phyloP scores from a whole-genome alignment of 805 yeast species.

The Zygotorulaspora danielsina region DNA sequence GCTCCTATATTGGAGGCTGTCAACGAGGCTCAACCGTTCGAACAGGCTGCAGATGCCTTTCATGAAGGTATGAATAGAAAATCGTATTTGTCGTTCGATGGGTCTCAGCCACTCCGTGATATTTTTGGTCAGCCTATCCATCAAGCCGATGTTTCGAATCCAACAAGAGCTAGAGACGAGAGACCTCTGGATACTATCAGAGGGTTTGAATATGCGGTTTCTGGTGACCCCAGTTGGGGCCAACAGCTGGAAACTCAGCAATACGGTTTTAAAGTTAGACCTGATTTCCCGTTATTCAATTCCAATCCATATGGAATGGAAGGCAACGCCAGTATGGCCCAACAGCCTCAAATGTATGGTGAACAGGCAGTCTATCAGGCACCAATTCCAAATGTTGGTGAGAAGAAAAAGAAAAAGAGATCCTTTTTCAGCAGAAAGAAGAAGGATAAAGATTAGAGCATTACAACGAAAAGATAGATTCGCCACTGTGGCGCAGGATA shows the following conservation, averaged over 20 bases:
- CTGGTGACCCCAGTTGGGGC: constrained; percentile 66
- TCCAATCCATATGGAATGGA: constrained; percentile 29
- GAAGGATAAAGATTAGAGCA: constrained; percentile 26
- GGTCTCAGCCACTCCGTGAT: constrained; percentile 48
- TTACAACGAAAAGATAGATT: neutral
- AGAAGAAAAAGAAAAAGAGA: constrained; percentile 66
- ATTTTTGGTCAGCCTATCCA: constrained; percentile 79
- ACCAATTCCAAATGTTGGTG: constrained; percentile 37
- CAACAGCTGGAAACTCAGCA: constrained; percentile 76
- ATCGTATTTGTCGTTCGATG: constrained; percentile 32
- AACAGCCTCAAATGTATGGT: constrained; percentile 33
- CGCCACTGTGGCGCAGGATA: constrained; percentile 1
- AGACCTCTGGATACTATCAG: constrained; percentile 96
- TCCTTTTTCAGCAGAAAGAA: constrained; percentile 77
- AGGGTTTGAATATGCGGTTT: constrained; percentile 87
- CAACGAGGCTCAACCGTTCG: constrained; percentile 94
- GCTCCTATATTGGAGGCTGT: constrained; percentile 94
- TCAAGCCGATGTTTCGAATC: constrained; percentile 85
- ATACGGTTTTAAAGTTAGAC: constrained; percentile 83
- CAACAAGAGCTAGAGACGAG: constrained; percentile 89
- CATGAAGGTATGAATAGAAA: constrained; percentile 37
- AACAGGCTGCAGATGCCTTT: constrained; percentile 45
- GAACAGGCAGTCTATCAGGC: constrained; percentile 63
- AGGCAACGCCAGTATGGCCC: constrained; percentile 14
- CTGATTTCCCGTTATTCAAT: constrained; percentile 49